phyloP scores from a whole-genome alignment of 495 filamentous ascomycete genomes.

The Penicillium salamii region DNA sequence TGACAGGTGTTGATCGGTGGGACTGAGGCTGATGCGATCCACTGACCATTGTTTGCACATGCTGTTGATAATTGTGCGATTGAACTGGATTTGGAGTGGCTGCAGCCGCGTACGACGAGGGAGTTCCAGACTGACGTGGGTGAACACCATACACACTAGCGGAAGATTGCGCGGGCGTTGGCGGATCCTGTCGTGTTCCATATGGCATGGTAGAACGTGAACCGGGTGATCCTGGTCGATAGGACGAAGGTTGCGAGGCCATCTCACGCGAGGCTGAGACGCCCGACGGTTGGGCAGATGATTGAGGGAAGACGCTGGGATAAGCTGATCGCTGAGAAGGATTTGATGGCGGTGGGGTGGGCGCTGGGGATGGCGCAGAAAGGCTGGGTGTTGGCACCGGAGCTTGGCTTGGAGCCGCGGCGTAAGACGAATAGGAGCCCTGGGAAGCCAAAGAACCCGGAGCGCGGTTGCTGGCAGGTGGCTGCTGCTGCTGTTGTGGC shows the following conservation, averaged over 20 bases:
- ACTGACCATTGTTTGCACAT: slow-evolving; percentile 41
- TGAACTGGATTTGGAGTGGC: slow-evolving; percentile 25
- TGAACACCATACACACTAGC: slow-evolving; percentile 29
- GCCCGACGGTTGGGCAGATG: slow-evolving; percentile 19
- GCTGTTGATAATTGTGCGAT: slow-evolving; percentile 36
- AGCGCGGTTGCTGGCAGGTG: slow-evolving; percentile 15
- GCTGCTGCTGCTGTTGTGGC: slow-evolving; percentile 19
- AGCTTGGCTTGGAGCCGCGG: slow-evolving; percentile 25
- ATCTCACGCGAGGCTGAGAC: slow-evolving; percentile 32
- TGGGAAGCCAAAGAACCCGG: slow-evolving; percentile 24
- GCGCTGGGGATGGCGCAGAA: slow-evolving; percentile 35
- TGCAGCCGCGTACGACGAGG: slow-evolving; percentile 27
- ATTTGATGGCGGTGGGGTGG: slow-evolving; percentile 38
- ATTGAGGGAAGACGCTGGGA: slow-evolving; percentile 33
- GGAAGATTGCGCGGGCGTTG: slow-evolving; percentile 34
- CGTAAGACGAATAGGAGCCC: slow-evolving; percentile 31
- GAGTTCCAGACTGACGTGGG: slow-evolving; percentile 27
- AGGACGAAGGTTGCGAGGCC: slow-evolving; percentile 25
- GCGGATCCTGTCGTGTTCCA: slow-evolving; percentile 32
- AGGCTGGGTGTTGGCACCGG: slow-evolving; percentile 25
- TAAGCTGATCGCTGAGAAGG: slow-evolving; percentile 35
- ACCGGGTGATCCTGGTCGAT: slow-evolving; percentile 37
- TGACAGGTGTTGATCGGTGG: slow-evolving; percentile 33
- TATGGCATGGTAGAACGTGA: slow-evolving; percentile 32
- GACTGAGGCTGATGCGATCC: slow-evolving; percentile 35